A percentile compares a stretch with the other conserved stretches of the same genome.
Conservation (phyloP, 2,329 filamentous ascomycete genomes). For the Apiospora arundinis region DNA sequence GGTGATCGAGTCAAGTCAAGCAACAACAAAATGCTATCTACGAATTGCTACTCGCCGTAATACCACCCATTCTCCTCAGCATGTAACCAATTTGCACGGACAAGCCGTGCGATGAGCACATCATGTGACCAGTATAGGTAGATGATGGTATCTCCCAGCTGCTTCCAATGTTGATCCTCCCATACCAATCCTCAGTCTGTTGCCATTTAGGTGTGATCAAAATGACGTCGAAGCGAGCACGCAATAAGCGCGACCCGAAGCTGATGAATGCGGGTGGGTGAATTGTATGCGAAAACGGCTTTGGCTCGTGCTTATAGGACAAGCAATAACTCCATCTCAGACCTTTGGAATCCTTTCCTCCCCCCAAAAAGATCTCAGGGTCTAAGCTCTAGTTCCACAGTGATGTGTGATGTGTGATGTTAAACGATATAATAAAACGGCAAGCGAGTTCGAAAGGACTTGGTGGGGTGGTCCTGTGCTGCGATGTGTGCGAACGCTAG, state of each 20-base stretch:
- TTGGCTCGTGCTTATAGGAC: neutral
- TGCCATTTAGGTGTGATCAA: neutral
- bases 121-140: neutral
- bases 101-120: neutral
- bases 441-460: neutral
- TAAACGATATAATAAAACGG: neutral
- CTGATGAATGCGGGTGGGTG: neutral
- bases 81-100: neutral
- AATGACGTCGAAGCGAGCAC: neutral
- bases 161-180: neutral
- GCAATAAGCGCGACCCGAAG: neutral
- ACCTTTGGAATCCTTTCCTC: neutral
- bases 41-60: slow-evolving; percentile 12
- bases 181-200: neutral
- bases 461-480: neutral
- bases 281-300: neutral
- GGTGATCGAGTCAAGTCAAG: slow-evolving; percentile 20
- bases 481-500: neutral
- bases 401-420: neutral
- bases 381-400: neutral
- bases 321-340: neutral
- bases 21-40: slow-evolving; percentile 20
- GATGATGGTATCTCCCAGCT: neutral
- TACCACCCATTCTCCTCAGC: slow-evolving; percentile 9
- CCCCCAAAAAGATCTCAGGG: neutral